Evolutionary conservation across 2,329 filamentous ascomycete species (phyloP), one percentile per base, ranked within the genome.

Genomic region (Fusarium secorum): DNA sequence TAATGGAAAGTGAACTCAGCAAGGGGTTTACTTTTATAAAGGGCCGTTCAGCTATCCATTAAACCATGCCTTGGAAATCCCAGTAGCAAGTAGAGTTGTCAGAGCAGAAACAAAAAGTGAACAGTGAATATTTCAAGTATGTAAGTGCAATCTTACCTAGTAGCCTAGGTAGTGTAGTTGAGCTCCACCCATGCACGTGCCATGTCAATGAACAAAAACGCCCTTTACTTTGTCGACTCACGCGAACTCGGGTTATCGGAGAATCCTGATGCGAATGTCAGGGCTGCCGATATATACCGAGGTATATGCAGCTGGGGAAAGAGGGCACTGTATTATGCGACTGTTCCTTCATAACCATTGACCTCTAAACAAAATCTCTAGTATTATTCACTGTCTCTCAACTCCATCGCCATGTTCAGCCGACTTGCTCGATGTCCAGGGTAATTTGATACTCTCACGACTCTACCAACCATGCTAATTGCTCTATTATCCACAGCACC

Each of bases 251-350:
- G 60, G 26, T 53, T 35, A 30, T 64, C 65, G 68, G 48, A 64
- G 24, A 46, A 66, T 64, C 32, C 48, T 64, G 48, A 72, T 68
- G 60, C 69, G 60, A 66, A 61, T 68, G 70, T 63, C 69, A 71
- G 72, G 68, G 67, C 63, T 57, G 38, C 60, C 64, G 66, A 54
- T 56, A 57, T 56, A 36, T 73, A 48, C 70, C 70, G 70, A 72
- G 61, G 66, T 20, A 51, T 48, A 56, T 26, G 33, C 22, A 26
- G 44, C 42, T 41, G 11, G 42, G 26, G n/a, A 26, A 17, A 55
- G 32, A 52, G 22, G 35, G 33, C 32, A 41, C 18, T 52, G 42
- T 26, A 41, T 55, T 20, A 30, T 32, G 35, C 51, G 57, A 45
- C n/a, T 32, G 35, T 35, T 44, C 24, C 22, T 44, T 42, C 17